These are phyloP conservation scores for Talaromyces sp. DNA, from an alignment of 2,329 filamentous ascomycete species.

Conservation along the genomic window DNA sequence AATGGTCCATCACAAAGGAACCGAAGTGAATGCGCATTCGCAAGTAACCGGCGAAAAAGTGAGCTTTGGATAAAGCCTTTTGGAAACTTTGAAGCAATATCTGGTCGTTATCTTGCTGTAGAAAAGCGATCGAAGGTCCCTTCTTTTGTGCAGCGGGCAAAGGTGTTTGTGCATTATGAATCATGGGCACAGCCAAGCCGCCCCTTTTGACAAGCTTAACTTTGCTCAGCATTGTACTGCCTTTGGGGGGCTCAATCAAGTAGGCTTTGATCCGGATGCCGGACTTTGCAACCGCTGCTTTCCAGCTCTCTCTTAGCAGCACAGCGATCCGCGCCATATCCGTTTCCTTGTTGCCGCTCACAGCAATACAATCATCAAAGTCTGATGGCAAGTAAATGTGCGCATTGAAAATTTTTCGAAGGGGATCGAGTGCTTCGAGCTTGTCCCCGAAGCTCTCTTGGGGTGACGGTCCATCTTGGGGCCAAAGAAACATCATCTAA, in stretches of 20 bases:
- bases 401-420: conserved; percentile 45
- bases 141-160: neutral
- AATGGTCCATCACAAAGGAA: conserved; percentile 43
- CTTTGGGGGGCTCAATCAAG: conserved; percentile 34
- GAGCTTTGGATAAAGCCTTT: conserved; percentile 2
- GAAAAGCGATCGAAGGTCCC: neutral
- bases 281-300: conserved; percentile 29
- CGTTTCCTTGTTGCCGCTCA: conserved; percentile 35
- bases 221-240: conserved; percentile 21
- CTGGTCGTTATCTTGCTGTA: neutral
- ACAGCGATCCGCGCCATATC: conserved; percentile 42
- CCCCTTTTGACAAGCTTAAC: conserved; percentile 28
- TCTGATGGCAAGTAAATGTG: conserved; percentile 43
- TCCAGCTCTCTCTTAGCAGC: conserved; percentile 32
- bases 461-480: conserved; percentile 44
- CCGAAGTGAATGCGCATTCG: conserved; percentile 48
- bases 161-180: conserved; percentile 20
- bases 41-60: conserved; percentile 1
- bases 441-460: conserved; percentile 45
- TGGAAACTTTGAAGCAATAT: neutral
- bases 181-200: conserved; percentile 20
- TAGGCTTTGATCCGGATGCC: conserved; percentile 37
- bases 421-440: conserved; percentile 49
- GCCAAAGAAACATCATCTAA: conserved; percentile 39
- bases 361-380: conserved; percentile 29